phyloP scores from a whole-genome alignment of 1,284 basidiomycete genomes.

The Tausonia pullulans region DNA sequence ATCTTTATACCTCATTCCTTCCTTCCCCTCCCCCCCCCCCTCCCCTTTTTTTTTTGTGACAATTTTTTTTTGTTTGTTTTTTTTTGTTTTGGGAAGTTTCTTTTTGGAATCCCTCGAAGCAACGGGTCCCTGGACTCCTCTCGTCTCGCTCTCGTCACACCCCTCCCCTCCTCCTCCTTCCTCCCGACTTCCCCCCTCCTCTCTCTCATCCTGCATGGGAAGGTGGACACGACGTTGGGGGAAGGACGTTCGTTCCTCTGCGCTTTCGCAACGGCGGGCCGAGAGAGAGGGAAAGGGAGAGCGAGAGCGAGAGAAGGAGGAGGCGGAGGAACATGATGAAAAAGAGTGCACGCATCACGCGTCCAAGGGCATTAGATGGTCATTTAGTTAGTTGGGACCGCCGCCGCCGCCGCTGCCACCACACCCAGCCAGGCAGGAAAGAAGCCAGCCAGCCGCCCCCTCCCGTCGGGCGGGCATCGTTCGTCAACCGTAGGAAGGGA shows the following conservation, averaged over 20 bases:
- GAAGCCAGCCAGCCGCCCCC: neutral
- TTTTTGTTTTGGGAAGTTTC: neutral
- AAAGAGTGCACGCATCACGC: neutral
- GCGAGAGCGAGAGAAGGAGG: neutral
- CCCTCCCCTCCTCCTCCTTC: neutral
- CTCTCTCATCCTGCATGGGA: neutral
- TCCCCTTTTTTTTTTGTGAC: neutral
- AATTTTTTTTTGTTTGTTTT: neutral
- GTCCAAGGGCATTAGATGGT: neutral
- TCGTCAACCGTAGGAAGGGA: neutral
- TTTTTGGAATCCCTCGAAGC: too few species aligned
- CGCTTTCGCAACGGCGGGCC: neutral
- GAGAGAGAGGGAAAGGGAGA: neutral
- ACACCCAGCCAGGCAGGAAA: neutral
- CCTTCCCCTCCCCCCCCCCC: neutral
- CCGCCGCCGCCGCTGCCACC: too few species aligned
- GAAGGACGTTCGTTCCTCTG: neutral
- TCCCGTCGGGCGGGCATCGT: neutral
- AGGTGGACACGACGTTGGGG: neutral
- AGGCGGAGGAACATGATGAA: neutral
- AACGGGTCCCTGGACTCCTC: too few species aligned
- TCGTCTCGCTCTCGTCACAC: too few species aligned
- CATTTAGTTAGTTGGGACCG: neutral
- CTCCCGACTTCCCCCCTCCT: neutral
- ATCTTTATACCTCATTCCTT: neutral